Conservation (phyloP, 441 rosid species). For the Cnidoscolus chayamansa region DNA sequence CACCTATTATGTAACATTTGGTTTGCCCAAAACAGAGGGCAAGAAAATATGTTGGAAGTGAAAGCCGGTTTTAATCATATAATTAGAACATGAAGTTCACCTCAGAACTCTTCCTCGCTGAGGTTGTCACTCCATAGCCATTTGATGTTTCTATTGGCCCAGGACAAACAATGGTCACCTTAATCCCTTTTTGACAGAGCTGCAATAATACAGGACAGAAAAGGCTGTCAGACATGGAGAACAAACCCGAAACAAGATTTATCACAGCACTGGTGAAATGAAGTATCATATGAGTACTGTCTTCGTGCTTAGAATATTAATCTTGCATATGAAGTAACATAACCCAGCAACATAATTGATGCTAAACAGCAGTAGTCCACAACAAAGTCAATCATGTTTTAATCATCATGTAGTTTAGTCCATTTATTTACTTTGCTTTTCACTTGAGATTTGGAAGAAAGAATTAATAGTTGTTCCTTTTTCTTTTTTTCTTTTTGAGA, state of each 20-base stretch:
- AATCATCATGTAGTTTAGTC: neutral
- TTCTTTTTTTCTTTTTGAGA: neutral
- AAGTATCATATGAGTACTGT: neutral
- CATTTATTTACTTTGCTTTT: neutral
- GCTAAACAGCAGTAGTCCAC: neutral
- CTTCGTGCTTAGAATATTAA: neutral
- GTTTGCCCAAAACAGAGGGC: conserved; percentile 1
- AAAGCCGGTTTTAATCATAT: conserved; percentile 1
- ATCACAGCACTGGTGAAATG: neutral
- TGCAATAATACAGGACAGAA: conserved; percentile 28
- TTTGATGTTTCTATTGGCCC: conserved; percentile 81
- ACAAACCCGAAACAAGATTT: neutral
- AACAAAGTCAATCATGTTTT: neutral
- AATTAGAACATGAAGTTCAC: conserved; percentile 30
- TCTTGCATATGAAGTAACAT: neutral
- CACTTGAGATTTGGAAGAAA: neutral
- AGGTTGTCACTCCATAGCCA: conserved; percentile 53
- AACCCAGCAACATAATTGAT: neutral
- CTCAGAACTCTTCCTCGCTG: conserved; percentile 49
- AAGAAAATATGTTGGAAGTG: neutral
- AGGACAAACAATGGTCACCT: conserved; percentile 91
- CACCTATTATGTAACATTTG: neutral
- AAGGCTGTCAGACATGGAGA: neutral
- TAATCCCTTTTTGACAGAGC: conserved; percentile 77
- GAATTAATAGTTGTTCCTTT: neutral